phyloP scores from a whole-genome alignment of 495 filamentous ascomycete species.

The Xylaria intraflava region DNA sequence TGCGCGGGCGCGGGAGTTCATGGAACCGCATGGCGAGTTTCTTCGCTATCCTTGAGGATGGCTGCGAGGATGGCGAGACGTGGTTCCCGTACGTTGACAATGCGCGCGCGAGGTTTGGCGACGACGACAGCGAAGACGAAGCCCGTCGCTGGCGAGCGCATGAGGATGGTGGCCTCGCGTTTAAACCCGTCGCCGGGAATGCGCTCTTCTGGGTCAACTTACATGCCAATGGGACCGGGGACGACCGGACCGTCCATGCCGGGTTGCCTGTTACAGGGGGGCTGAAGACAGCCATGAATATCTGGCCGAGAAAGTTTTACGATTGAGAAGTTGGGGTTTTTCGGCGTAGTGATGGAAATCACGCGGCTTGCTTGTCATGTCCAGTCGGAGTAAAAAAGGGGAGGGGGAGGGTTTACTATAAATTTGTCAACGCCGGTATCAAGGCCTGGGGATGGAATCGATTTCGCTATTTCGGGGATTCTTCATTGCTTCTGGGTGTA shows the following conservation, averaged over 20 bases:
- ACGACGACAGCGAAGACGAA: no score
- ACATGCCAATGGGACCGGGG: slow-evolving; percentile 40
- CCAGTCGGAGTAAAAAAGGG: no score
- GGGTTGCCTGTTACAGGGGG: slow-evolving; percentile 43
- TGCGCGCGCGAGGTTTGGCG: slow-evolving; percentile 1
- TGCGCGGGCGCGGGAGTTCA: slow-evolving; percentile 18
- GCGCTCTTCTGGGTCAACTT: slow-evolving; percentile 52
- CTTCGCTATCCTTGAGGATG: slow-evolving; percentile 40
- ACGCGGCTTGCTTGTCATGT: neutral
- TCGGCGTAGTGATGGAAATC: neutral
- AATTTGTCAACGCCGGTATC: no score
- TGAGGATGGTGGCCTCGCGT: slow-evolving; percentile 46
- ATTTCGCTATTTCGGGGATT: no score
- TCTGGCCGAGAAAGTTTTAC: slow-evolving; percentile 43
- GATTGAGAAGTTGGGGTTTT: neutral
- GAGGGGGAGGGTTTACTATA: no score
- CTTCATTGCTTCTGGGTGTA: no score
- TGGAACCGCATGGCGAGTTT: slow-evolving; percentile 45
- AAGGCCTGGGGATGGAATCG: no score
- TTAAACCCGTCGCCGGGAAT: slow-evolving; percentile 45
- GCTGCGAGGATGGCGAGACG: slow-evolving; percentile 41
- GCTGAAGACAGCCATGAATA: slow-evolving; percentile 51
- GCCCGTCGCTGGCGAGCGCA: slow-evolving; percentile 35
- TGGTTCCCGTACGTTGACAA: slow-evolving; percentile 35
- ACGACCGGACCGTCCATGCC: slow-evolving; percentile 43